These are phyloP conservation scores for Durotheca rogersii DNA, from an alignment of 495 filamentous ascomycete genomes.

Conservation along the genomic window DNA sequence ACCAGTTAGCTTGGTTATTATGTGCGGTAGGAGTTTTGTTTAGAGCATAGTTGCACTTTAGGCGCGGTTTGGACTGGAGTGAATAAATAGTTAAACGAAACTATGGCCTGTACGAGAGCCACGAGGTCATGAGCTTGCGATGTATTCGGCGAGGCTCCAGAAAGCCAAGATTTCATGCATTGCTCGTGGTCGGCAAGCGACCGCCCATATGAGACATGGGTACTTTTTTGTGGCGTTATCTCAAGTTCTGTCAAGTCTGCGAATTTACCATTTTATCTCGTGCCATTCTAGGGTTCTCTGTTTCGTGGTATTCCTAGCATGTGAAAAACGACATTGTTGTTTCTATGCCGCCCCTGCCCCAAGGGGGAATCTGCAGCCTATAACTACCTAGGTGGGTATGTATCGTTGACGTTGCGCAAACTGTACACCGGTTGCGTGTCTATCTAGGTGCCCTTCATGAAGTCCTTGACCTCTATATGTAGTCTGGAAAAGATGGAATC, in stretches of 20 bases:
- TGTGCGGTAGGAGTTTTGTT: constrained; percentile 21
- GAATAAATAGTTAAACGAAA: constrained; percentile 20
- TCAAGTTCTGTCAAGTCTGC: constrained; percentile 15
- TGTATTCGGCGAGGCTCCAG: constrained; percentile 33
- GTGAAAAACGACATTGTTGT: constrained; percentile 12
- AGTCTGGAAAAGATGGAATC: constrained; percentile 6
- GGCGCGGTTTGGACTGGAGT: constrained; percentile 19
- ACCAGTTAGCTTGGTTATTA: constrained; percentile 14
- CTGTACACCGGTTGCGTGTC: not conserved
- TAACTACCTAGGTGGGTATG: not conserved
- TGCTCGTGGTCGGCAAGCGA: constrained; percentile 17
- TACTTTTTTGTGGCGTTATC: constrained; percentile 11
- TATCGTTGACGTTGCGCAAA: not conserved
- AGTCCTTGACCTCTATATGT: constrained; percentile 3
- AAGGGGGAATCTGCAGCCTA: no score
- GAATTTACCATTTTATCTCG: constrained; percentile 29
- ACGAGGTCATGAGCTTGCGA: constrained; percentile 24
- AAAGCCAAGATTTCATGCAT: constrained; percentile 34
- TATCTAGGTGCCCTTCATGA: no score
- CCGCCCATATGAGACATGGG: constrained; percentile 12
- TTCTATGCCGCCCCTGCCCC: not conserved
- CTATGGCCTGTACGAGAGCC: constrained; percentile 24
- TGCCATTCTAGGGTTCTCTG: constrained; percentile 21
- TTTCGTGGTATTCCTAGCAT: constrained; percentile 25
- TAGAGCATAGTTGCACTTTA: constrained; percentile 12